Conservation (phyloP, 495 filamentous ascomycete genomes). For the Annulohypoxylon nitens region DNA sequence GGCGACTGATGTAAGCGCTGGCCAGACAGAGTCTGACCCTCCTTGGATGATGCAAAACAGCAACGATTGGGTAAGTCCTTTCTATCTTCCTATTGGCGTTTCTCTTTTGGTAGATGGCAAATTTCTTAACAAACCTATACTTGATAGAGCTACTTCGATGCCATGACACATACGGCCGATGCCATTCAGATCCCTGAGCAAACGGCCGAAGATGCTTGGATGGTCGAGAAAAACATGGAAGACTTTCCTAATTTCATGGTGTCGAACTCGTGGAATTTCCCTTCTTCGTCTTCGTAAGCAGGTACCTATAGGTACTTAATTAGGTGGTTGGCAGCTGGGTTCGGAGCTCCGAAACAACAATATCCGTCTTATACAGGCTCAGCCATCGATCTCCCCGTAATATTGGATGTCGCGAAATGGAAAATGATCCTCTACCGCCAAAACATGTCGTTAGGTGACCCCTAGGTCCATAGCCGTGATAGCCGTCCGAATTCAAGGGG, state of each 20-base stretch:
- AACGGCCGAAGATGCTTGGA: slow-evolving; percentile 30
- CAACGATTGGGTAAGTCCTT: slow-evolving; percentile 51
- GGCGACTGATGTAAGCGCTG: slow-evolving; percentile 5
- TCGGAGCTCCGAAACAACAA: slow-evolving; percentile 1
- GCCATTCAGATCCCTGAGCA: slow-evolving; percentile 19
- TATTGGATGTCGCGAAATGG: slow-evolving; percentile 25
- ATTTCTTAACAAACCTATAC: slow-evolving; percentile 37
- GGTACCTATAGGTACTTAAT: not conserved
- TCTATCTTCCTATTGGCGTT: slow-evolving; percentile 11
- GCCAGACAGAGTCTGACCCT: slow-evolving; percentile 21
- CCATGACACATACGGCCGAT: slow-evolving; percentile 41
- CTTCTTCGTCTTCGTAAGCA: slow-evolving; percentile 24
- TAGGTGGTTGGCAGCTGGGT: not conserved
- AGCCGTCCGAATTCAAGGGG: slow-evolving; percentile 32
- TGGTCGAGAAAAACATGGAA: slow-evolving; percentile 29
- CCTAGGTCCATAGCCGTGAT: slow-evolving; percentile 24
- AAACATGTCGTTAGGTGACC: slow-evolving; percentile 17
- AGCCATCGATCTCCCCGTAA: slow-evolving; percentile 8
- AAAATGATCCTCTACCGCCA: slow-evolving; percentile 16
- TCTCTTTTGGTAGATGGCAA: not conserved
- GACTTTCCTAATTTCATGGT: slow-evolving; percentile 25
- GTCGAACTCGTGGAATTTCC: slow-evolving; percentile 30
- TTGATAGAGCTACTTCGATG: slow-evolving; percentile 48
- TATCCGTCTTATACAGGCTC: not conserved
- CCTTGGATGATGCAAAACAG: slow-evolving; percentile 43